Evolutionary conservation across 1,284 basidiomycete genomes (phyloP).

Genomic region (Heterobasidion annosum): DNA sequence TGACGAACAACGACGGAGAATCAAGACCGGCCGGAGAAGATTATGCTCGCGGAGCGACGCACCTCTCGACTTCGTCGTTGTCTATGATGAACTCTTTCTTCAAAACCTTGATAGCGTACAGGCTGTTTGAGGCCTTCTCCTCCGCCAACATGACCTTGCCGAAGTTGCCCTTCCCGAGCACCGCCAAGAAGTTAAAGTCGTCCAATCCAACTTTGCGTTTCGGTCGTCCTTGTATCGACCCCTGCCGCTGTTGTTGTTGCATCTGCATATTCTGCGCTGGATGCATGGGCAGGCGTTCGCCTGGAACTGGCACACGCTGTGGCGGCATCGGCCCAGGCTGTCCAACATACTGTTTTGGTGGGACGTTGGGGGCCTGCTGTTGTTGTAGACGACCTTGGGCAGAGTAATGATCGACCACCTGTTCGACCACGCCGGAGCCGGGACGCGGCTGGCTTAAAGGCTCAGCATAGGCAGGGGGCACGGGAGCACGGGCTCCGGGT

Average conservation of each 20-base stretch:
- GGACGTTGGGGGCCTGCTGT: slow-evolving; percentile 6
- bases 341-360: slow-evolving; percentile 11
- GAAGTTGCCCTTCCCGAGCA: slow-evolving; percentile 98
- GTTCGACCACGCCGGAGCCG: slow-evolving; percentile 7
- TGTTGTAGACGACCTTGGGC: slow-evolving; percentile 7
- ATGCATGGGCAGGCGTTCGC: slow-evolving; percentile 17
- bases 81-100: slow-evolving; percentile 99
- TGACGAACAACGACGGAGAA: slow-evolving; percentile 22
- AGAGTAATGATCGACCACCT: slow-evolving; percentile 4
- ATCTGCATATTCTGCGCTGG: slow-evolving; percentile 7
- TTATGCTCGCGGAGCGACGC: slow-evolving; percentile 12
- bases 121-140: slow-evolving; percentile 83
- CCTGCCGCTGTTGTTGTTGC: slow-evolving; percentile 18
- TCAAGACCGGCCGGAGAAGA: slow-evolving; percentile 2
- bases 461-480: slow-evolving; percentile 10
- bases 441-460: slow-evolving; percentile 8
- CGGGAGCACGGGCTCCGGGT: slow-evolving; percentile 12
- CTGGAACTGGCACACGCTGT: slow-evolving; percentile 27
- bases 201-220: slow-evolving; percentile 92
- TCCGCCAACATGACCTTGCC: slow-evolving; percentile 99
- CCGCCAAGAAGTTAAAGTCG: slow-evolving; percentile 99
- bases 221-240: slow-evolving; percentile 19
- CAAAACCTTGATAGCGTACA: slow-evolving; percentile 99
- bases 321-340: slow-evolving; percentile 19
- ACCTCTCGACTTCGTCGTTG: slow-evolving; percentile 99